Evolutionary conservation across 2,329 filamentous ascomycete genomes (phyloP), one percentile per base, ranked within the genome.

Genomic region (Colletotrichum spinosum): DNA sequence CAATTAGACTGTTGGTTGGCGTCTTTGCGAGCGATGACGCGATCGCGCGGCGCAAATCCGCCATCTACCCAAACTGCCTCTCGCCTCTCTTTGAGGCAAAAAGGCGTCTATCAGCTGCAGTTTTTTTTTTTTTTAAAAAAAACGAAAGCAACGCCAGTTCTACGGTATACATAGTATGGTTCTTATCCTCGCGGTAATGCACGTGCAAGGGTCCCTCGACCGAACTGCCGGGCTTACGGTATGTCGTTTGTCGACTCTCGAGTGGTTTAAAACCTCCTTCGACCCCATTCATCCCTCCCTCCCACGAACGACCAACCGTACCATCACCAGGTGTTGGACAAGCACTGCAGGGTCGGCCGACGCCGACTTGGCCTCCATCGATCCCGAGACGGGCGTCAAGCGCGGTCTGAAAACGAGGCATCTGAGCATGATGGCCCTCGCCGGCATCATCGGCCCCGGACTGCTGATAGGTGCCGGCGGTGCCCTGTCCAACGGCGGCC

Each of bases 391-490:
- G 66, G 87, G 90, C 38, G 88, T 92, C 70, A 90, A 88, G 79
- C 85, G 90, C 64, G 90, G 88, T 2, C 82, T 92, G 58, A 90
- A 91, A 76, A 90, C 88, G 41, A 81, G 88, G 7, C 88, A 92
- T 74, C 75, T 92, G 11, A 86, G 83, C 66, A 91, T 92, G 84
- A 87, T 88, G 85, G 86, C 86, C 6, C 75, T 88, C 69, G 89
- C 84, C 68, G 88, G 80, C 71, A 90, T 82, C 78, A 88, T 85
- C 66, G 91, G 92, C 0, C 90, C 91, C 4, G 91, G 91, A 25
- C 80, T 94, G 45, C 83, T 94, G 3, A 88, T 93, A 58, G 91
- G 91, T 13, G 85, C 89, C 2, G 91, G 92, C 41, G 87, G 89
- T 51, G 91, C 91, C 0, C 79, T 94, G 33, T 81, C 85, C 11